Percentiles rank a stretch among this genome's conserved stretches.
phyloP scores from a whole-genome alignment of 352 stramenopile genomes.

The Phytophthora brassicae region DNA sequence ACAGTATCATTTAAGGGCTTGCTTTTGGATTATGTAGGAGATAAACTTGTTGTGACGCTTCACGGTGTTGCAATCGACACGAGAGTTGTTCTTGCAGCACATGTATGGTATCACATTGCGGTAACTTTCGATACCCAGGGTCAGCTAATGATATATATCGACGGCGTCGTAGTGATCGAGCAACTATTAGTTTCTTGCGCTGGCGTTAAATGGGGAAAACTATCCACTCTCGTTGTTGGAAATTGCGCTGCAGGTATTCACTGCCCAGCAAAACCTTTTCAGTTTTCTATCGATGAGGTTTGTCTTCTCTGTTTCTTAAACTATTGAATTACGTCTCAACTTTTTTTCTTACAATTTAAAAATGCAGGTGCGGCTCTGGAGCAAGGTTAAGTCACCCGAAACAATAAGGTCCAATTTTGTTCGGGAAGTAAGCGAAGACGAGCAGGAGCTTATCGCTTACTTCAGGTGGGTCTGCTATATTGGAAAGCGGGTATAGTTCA shows the following conservation, averaged over 20 bases:
- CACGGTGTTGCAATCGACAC: constrained; percentile 24
- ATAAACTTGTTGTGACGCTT: constrained; percentile 10
- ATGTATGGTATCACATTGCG: constrained; percentile 26
- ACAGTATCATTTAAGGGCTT: neutral
- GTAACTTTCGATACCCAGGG: constrained; percentile 15
- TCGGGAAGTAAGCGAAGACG: constrained; percentile 3
- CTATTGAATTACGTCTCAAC: neutral
- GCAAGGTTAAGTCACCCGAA: neutral
- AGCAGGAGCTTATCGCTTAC: constrained; percentile 10
- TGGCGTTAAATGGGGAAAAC: constrained; percentile 10
- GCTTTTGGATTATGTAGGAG: constrained; percentile 15
- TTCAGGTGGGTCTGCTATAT: constrained; percentile 21
- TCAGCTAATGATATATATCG: constrained; percentile 15
- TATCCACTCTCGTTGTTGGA: constrained; percentile 35
- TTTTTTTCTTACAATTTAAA: neutral
- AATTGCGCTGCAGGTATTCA: constrained; percentile 37
- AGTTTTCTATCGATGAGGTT: constrained; percentile 56
- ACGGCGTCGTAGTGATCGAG: constrained; percentile 11
- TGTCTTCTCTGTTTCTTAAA: constrained; percentile 1
- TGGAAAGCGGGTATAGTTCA: too few species aligned
- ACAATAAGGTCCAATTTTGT: constrained; percentile 13
- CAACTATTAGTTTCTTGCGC: constrained; percentile 10
- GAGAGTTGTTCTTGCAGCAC: constrained; percentile 1
- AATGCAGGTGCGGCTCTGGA: constrained; percentile 28
- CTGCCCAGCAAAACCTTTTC: constrained; percentile 42